Conservation (phyloP, 768 basidiomycete species). For the Russula olivacea region DNA sequence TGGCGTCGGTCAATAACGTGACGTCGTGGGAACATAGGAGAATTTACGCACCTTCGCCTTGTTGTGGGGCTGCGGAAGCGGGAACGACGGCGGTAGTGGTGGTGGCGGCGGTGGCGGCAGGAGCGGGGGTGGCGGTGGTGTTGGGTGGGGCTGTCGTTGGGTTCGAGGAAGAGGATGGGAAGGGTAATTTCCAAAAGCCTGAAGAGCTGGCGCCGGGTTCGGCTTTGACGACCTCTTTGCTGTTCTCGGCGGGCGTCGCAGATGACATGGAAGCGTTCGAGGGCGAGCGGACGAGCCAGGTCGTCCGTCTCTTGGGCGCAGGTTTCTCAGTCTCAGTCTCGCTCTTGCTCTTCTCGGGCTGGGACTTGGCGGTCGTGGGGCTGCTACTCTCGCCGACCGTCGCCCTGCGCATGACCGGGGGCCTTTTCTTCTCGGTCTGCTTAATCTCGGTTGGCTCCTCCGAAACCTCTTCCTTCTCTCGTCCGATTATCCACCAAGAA, state of each 20-base stretch:
- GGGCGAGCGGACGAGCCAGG: slow-evolving; percentile 20
- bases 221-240: slow-evolving; percentile 14
- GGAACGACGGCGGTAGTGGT: background rate
- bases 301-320: slow-evolving; percentile 2
- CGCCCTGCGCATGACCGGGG: slow-evolving; percentile 11
- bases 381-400: slow-evolving; percentile 6
- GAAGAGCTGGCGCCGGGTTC: slow-evolving; percentile 11
- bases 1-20: background rate
- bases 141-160: background rate
- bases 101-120: background rate
- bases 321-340: slow-evolving; percentile 13
- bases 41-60: slow-evolving; percentile 21
- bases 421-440: slow-evolving; percentile 12
- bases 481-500: slow-evolving; percentile 45
- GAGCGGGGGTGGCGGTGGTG: background rate
- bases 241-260: background rate
- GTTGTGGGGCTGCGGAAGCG: slow-evolving; percentile 12
- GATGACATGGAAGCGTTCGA: slow-evolving; percentile 17
- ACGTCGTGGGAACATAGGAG: background rate
- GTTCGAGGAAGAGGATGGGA: slow-evolving; percentile 7
- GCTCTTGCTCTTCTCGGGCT: slow-evolving; percentile 3
- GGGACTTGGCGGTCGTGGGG: slow-evolving; percentile 3
- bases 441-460: slow-evolving; percentile 6
- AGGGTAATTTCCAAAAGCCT: slow-evolving; percentile 17
- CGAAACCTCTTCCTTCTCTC: slow-evolving; percentile 24